Percentiles rank a stretch among this genome's conserved stretches.
Conservation (phyloP, 768 basidiomycete genomes). For the Mycena amicta region DNA sequence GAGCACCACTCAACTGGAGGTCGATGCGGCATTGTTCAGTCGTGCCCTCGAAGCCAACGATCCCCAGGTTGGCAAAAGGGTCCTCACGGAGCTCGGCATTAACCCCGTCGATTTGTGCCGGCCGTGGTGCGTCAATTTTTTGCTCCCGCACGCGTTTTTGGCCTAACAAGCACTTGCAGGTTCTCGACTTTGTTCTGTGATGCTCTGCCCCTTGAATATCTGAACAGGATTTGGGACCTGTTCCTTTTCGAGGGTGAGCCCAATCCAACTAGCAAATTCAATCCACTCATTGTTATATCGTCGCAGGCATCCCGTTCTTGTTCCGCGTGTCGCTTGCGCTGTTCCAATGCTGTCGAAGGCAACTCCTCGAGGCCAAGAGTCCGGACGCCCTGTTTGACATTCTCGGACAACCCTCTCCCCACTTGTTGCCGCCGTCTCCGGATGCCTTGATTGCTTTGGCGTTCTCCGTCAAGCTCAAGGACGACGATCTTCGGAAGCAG, state of each 20-base stretch:
- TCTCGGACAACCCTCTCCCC: conserved; percentile 53
- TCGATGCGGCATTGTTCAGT: conserved; percentile 72
- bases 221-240: conserved; percentile 81
- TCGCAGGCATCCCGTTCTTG: conserved; percentile 68
- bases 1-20: conserved; percentile 64
- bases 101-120: conserved; percentile 57
- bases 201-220: conserved; percentile 61
- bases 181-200: conserved; percentile 74
- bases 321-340: conserved; percentile 75
- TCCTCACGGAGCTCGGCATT: conserved; percentile 68
- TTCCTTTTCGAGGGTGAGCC: conserved; percentile 77
- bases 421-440: conserved; percentile 58
- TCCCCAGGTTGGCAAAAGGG: conserved; percentile 58
- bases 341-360: conserved; percentile 59
- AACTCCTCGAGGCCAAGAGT: conserved; percentile 52
- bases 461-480: conserved; percentile 70
- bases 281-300: too few species aligned
- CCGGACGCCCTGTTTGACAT: conserved; percentile 49
- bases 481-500: conserved; percentile 78
- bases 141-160: not conserved
- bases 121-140: conserved; percentile 55
- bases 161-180: conserved; percentile 46
- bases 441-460: conserved; percentile 67
- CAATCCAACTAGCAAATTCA: too few species aligned
- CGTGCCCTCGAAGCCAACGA: conserved; percentile 71